Percentiles rank a stretch among this genome's conserved stretches.
phyloP scores from a whole-genome alignment of 169 alveolate species.

The Plasmodium vinckei region DNA sequence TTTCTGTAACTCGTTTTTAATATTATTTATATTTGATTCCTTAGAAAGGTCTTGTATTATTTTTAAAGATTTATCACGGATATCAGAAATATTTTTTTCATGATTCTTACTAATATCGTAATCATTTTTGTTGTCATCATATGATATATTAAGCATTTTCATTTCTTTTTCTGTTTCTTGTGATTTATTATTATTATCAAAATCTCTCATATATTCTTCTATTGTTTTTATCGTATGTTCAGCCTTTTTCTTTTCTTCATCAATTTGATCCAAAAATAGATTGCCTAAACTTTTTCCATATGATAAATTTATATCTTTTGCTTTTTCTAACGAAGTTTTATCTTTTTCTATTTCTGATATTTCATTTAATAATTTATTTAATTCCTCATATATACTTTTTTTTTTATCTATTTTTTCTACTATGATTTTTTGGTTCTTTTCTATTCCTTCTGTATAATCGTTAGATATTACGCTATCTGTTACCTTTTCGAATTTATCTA shows the following conservation, averaged over 20 bases:
- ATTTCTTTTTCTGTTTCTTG: too few species aligned
- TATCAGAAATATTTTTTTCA: too few species aligned
- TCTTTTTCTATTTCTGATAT: neutral
- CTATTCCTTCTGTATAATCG: too few species aligned
- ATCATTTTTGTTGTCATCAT: neutral
- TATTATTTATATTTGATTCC: neutral
- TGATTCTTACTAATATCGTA: neutral
- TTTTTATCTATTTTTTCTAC: neutral
- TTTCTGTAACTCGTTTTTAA: neutral
- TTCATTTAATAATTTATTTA: neutral
- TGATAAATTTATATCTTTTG: neutral
- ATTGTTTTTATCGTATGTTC: neutral
- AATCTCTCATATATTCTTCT: neutral
- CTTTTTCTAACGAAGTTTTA: neutral
- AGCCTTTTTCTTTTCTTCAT: neutral
- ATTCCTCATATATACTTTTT: neutral
- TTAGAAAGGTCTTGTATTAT: too few species aligned
- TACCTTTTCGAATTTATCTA: too few species aligned
- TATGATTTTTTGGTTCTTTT: too few species aligned
- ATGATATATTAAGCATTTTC: neutral
- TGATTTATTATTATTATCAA: neutral
- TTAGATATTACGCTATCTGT: too few species aligned
- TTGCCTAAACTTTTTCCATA: slow-evolving; percentile 5
- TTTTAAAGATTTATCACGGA: too few species aligned
- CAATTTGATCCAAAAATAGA: neutral